Percentiles rank a stretch among this genome's conserved stretches.
phyloP scores from a whole-genome alignment of 164 flowering plant species.

The grape (Vitis vinifera) region ASM3070453v1 NC_081823.1:2086001-2086500 shows the following conservation, averaged over 20 bases:
- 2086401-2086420: too few species aligned
- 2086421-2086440: too few species aligned
- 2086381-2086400: too few species aligned
- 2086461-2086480: too few species aligned
- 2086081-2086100: neutral
- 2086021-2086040: neutral
- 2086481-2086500: too few species aligned
- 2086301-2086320: too few species aligned
- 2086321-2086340: too few species aligned
- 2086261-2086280: neutral
- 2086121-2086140: slow-evolving; percentile 55
- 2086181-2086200: slow-evolving; percentile 89
- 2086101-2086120: slow-evolving; percentile 42
- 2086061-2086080: neutral
- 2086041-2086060: neutral
- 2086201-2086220: slow-evolving; percentile 32
- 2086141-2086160: slow-evolving; percentile 71
- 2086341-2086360: too few species aligned
- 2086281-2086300: neutral
- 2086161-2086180: slow-evolving; percentile 79
- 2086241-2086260: neutral
- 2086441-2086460: too few species aligned
- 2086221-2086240: neutral
- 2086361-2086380: too few species aligned
- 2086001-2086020: slow-evolving; percentile 71